Conservation (phyloP, 2,329 filamentous ascomycete genomes). For the Camillea tinctor region DNA sequence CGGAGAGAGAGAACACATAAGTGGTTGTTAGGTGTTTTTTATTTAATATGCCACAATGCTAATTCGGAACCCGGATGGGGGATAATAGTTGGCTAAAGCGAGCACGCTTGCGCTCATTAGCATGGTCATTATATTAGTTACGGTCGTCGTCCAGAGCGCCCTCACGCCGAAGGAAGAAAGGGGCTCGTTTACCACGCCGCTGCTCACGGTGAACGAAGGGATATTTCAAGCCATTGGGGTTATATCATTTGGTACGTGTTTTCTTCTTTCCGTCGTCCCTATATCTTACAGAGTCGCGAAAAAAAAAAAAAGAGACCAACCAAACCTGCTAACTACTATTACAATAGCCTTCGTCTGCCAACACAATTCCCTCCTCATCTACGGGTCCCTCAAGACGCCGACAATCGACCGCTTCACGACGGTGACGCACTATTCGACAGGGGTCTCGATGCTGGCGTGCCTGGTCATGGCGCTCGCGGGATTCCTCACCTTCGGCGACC, state of each 20-base stretch:
- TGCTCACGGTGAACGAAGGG: conserved; percentile 79
- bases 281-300: too few relatives aligned
- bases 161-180: conserved; percentile 69
- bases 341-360: conserved; percentile 65
- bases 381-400: conserved; percentile 89
- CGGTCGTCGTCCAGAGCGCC: conserved; percentile 81
- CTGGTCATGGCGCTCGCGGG: conserved; percentile 83
- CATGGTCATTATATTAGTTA: conserved; percentile 87
- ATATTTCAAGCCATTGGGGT: conserved; percentile 96
- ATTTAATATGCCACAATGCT: not conserved
- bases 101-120: conserved; percentile 89
- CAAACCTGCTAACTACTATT: not conserved
- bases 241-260: conserved; percentile 82
- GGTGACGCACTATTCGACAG: conserved; percentile 92
- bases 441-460: conserved; percentile 87
- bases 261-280: too few relatives aligned
- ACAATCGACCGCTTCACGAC: conserved; percentile 92
- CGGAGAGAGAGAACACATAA: too few relatives aligned
- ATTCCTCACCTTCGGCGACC: conserved; percentile 89
- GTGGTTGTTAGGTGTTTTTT: too few relatives aligned
- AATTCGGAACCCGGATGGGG: conserved; percentile 13
- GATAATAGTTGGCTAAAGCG: conserved; percentile 82
- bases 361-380: conserved; percentile 96
- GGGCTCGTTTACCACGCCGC: conserved; percentile 67
- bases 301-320: conserved; percentile 38